Percentiles rank a stretch among this genome's conserved stretches.
phyloP scores from a whole-genome alignment of 192 early-diverging fungal genomes.

The Backusella australiensis region DNA sequence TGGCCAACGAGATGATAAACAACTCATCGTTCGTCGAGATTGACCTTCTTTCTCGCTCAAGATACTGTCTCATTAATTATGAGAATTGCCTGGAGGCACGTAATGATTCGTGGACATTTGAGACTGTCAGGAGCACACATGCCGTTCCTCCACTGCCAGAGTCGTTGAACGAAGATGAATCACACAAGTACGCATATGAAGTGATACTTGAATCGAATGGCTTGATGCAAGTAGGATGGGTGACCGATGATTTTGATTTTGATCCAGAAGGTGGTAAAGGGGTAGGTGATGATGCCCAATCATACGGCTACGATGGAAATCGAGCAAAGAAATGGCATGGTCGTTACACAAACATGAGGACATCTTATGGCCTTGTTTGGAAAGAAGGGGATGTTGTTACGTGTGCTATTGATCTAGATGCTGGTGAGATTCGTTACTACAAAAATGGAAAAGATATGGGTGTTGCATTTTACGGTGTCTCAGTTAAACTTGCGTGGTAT shows the following conservation, averaged over 20 bases:
- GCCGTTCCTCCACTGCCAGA: conserved; percentile 6
- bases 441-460: conserved; percentile 59
- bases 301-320: conserved; percentile 65
- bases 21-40: conserved; percentile 6
- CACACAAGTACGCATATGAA: conserved; percentile 42
- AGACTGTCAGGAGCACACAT: conserved; percentile 23
- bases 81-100: conserved; percentile 21
- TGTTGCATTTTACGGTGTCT: conserved; percentile 55
- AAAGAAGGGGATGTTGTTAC: conserved; percentile 55
- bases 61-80: conserved; percentile 22
- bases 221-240: conserved; percentile 71
- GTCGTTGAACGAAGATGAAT: background rate
- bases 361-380: conserved; percentile 45
- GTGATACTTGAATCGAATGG: conserved; percentile 52
- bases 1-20: background rate
- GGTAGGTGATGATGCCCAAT: conserved; percentile 64
- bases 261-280: conserved; percentile 68
- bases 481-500: conserved; percentile 22
- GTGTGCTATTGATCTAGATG: conserved; percentile 50
- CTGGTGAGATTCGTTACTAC: conserved; percentile 49
- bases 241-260: conserved; percentile 36
- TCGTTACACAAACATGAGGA: conserved; percentile 7
- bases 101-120: conserved; percentile 38
- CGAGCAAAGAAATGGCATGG: conserved; percentile 69
- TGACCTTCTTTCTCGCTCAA: conserved; percentile 4